A percentile compares a stretch with the other conserved stretches of the same genome.
Evolutionary conservation across 225 moss, liverwort and hornwort species (phyloP).

Genomic region (Physcomitrellopsis africana): DNA sequence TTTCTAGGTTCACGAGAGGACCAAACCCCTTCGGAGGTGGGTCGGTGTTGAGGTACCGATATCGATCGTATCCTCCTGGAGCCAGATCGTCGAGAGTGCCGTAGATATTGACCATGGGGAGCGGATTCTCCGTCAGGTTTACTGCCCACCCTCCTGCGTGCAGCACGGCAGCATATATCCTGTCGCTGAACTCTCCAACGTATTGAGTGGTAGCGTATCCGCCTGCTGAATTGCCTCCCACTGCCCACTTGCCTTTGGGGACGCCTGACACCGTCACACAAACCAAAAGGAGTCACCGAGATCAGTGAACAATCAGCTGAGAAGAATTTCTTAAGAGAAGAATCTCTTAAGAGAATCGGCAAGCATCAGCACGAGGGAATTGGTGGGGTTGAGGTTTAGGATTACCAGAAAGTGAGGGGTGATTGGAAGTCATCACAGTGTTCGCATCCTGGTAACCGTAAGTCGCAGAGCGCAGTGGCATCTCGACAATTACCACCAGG

Average conservation of each 20-base stretch:
- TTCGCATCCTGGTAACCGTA: conserved; percentile 39
- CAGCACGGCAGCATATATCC: conserved; percentile 38
- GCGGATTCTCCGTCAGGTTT: conserved; percentile 27
- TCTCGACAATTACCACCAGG: conserved; percentile 60
- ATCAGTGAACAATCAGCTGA: background rate
- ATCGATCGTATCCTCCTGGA: conserved; percentile 44
- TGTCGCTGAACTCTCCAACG: conserved; percentile 29
- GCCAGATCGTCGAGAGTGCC: conserved; percentile 43
- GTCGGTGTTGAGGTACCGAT: conserved; percentile 25
- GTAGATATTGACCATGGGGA: conserved; percentile 38
- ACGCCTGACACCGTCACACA: conserved; percentile 34
- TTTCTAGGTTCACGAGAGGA: conserved; percentile 41
- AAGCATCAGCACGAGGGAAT: background rate
- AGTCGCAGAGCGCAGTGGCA: conserved; percentile 33
- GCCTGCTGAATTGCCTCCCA: conserved; percentile 62
- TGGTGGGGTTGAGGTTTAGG: background rate
- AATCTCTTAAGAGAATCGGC: background rate
- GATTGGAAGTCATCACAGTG: conserved; percentile 50
- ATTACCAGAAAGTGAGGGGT: conserved; percentile 61
- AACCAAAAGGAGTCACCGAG: background rate
- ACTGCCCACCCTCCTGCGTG: conserved; percentile 41
- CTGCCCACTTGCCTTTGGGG: conserved; percentile 59
- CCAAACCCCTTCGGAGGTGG: conserved; percentile 37
- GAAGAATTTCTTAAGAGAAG: background rate
- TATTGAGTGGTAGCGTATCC: conserved; percentile 21